phyloP scores from a whole-genome alignment of 305 asterid species.

The Nicotiana rustica region DNA sequence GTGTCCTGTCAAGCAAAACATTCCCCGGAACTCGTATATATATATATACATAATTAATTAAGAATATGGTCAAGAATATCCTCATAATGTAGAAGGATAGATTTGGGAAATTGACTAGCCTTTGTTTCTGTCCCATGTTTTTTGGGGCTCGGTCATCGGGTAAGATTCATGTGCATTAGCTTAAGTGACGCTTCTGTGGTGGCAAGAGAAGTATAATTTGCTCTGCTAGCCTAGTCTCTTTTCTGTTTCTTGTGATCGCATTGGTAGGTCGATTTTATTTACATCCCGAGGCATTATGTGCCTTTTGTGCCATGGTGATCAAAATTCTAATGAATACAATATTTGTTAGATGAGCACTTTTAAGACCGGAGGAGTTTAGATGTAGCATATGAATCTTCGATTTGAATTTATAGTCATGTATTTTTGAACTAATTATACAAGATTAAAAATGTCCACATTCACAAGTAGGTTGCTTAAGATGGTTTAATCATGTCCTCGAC shows the following conservation, averaged over 20 bases:
- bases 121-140: neutral
- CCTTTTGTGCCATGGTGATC: neutral
- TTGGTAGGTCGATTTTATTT: neutral
- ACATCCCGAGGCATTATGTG: neutral
- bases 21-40: neutral
- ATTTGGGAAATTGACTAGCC: too few species aligned
- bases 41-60: too few species aligned
- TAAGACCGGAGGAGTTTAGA: neutral
- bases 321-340: too few species aligned
- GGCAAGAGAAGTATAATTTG: neutral
- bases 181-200: neutral
- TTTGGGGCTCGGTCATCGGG: neutral
- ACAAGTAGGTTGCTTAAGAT: too few species aligned
- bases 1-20: neutral
- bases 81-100: neutral
- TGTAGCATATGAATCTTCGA: neutral
- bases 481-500: too few species aligned
- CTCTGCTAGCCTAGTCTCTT: neutral
- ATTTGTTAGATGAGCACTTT: neutral
- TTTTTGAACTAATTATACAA: neutral
- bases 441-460: too few species aligned
- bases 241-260: neutral
- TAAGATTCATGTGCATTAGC: neutral
- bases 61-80: neutral
- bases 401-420: neutral